These are phyloP conservation scores for Eugenia klotzschiana DNA, from an alignment of 441 rosid genomes.

Conservation along the genomic window DNA sequence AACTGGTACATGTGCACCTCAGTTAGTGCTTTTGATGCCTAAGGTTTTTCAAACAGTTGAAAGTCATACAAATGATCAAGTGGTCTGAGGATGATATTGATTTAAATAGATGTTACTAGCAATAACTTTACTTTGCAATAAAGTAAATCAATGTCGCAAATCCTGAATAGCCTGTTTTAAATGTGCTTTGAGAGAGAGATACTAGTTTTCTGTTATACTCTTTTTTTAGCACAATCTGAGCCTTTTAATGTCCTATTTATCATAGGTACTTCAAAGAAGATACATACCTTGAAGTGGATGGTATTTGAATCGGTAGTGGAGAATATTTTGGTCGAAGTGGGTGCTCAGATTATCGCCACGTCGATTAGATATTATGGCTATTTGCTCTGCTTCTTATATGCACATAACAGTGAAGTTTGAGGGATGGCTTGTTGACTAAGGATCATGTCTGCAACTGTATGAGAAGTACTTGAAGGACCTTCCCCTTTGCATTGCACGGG, in stretches of 20 bases:
- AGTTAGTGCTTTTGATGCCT: background rate
- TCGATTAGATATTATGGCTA: background rate
- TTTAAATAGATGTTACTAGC: background rate
- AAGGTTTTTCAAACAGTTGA: background rate
- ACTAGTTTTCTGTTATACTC: no score
- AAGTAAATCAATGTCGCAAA: background rate
- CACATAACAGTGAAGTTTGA: background rate
- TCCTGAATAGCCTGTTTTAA: background rate
- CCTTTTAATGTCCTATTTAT: background rate
- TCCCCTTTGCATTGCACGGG: background rate
- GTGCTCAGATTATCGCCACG: background rate
- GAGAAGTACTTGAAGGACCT: background rate
- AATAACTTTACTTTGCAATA: background rate
- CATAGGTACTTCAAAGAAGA: background rate
- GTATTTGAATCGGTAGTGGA: background rate
- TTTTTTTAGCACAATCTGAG: background rate
- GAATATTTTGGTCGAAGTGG: background rate
- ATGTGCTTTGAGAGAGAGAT: background rate
- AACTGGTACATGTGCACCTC: background rate
- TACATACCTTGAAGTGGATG: background rate
- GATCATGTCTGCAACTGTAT: background rate
- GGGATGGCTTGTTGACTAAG: background rate
- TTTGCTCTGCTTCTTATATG: background rate
- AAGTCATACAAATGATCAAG: background rate
- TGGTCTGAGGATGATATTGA: background rate